Evolutionary conservation across 768 basidiomycete genomes (phyloP).

Genomic region (Tubosaeta sp.): DNA sequence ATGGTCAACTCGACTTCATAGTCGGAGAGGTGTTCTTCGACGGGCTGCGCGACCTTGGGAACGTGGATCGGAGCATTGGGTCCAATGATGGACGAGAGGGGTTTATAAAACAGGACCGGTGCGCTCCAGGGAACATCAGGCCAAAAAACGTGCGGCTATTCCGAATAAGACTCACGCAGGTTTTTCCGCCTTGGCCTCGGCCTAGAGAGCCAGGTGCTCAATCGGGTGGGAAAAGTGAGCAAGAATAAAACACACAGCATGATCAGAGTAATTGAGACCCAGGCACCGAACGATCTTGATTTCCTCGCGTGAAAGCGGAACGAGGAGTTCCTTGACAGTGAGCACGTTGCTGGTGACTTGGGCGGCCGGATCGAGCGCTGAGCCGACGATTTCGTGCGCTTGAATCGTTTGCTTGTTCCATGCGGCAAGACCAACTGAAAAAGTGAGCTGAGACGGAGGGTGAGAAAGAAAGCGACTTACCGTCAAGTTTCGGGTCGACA

Average conservation of each 20-base stretch:
- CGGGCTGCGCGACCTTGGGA: constrained; percentile 66
- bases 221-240: neutral
- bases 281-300: constrained; percentile 71
- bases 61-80: constrained; percentile 63
- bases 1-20: constrained; percentile 81
- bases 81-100: constrained; percentile 63
- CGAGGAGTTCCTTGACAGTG: constrained; percentile 67
- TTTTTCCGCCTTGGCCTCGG: constrained; percentile 58
- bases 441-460: neutral
- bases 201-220: constrained; percentile 34
- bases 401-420: constrained; percentile 52
- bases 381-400: constrained; percentile 69
- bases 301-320: constrained; percentile 63
- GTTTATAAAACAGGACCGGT: constrained; percentile 80
- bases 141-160: neutral
- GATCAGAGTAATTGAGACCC: constrained; percentile 81
- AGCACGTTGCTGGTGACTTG: constrained; percentile 59
- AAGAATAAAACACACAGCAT: constrained; percentile 50
- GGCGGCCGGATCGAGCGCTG: constrained; percentile 61
- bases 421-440: constrained; percentile 57
- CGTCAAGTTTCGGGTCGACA: constrained; percentile 60
- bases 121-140: constrained; percentile 36
- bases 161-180: constrained; percentile 49
- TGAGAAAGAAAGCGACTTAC: constrained; percentile 30
- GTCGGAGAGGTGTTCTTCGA: constrained; percentile 67